Conservation (phyloP, 176 grass and related monocot genomes). For the Olyra latifolia region DNA sequence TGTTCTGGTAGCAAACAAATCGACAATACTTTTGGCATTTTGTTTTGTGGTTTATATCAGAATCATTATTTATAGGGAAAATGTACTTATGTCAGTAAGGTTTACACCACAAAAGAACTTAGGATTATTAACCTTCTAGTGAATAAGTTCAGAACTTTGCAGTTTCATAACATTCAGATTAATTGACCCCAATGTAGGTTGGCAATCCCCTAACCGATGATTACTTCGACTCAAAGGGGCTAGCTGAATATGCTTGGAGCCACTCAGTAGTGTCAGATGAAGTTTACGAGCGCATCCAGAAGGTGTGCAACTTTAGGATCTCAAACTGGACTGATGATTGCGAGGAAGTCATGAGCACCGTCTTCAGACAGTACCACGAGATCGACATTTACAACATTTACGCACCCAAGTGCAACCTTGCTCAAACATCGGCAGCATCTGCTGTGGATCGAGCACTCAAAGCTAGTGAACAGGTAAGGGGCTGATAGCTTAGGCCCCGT, state of each 20-base stretch:
- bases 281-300: conserved; percentile 51
- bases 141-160: background rate
- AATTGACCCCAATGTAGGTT: conserved; percentile 50
- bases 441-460: background rate
- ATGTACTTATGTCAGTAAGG: background rate
- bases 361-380: conserved; percentile 62
- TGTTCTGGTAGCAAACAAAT: background rate
- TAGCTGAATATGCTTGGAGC: conserved; percentile 84
- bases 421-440: conserved; percentile 42
- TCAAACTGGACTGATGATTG: conserved; percentile 68
- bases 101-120: background rate
- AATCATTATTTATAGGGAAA: background rate
- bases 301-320: conserved; percentile 66
- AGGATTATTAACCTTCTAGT: conserved; percentile 13
- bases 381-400: conserved; percentile 96
- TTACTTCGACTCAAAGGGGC: conserved; percentile 71
- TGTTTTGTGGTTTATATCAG: background rate
- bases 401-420: conserved; percentile 80
- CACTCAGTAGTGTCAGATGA: conserved; percentile 81
- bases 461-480: conserved; percentile 35
- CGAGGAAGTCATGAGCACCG: conserved; percentile 47
- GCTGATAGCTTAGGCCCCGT: background rate
- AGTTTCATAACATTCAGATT: conserved; percentile 22
- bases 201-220: conserved; percentile 86
- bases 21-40: background rate